These are phyloP conservation scores for Perkinsus chesapeaki DNA, from an alignment of 169 alveolate species.

Conservation along the genomic window DNA sequence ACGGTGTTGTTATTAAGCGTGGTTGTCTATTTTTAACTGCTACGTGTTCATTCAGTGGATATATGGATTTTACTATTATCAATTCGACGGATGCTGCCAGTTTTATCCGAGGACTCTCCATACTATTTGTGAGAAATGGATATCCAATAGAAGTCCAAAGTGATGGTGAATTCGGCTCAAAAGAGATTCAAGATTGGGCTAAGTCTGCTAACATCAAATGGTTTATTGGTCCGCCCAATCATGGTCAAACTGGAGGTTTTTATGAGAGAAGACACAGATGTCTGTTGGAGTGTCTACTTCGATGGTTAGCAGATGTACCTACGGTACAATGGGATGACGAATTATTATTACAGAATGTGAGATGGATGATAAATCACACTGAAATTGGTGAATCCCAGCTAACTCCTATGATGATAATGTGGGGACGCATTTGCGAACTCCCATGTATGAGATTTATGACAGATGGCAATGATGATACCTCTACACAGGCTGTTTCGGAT, in stretches of 20 bases:
- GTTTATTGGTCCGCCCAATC: not conserved
- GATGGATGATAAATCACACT: not conserved
- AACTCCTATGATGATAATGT: not conserved
- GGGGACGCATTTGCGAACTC: not conserved
- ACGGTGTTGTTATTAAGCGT: not conserved
- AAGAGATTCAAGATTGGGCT: not conserved
- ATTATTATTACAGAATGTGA: not conserved
- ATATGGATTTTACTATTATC: not conserved
- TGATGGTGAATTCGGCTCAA: not conserved
- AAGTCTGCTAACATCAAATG: not conserved
- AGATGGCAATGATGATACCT: not conserved
- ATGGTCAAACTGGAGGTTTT: not conserved
- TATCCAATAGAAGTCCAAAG: not conserved
- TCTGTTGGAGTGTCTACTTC: not conserved
- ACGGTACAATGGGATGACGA: not conserved
- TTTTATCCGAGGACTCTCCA: not conserved
- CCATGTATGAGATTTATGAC: not conserved
- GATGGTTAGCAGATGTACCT: not conserved
- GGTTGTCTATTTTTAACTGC: not conserved
- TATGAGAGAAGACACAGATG: not conserved
- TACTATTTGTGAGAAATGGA: not conserved
- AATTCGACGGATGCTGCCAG: not conserved
- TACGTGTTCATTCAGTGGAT: not conserved
- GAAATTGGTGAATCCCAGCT: not conserved
- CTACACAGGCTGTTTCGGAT: not conserved